These are phyloP conservation scores for Heliamphora pulchella DNA, from an alignment of 179 eudicot species.

Conservation along the genomic window DNA sequence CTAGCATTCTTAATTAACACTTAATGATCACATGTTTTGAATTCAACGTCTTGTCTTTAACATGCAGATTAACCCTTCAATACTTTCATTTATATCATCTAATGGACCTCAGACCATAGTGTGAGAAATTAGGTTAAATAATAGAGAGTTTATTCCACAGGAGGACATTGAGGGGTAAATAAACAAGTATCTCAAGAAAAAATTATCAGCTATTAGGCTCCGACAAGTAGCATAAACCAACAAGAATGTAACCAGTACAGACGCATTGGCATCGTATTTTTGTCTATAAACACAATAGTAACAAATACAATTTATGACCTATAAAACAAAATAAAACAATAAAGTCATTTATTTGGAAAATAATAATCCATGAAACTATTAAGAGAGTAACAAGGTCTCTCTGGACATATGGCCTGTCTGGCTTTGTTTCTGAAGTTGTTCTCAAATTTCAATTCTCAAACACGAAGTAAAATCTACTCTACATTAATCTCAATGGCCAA, in stretches of 20 bases:
- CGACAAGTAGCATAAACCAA: not conserved
- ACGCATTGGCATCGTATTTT: not conserved
- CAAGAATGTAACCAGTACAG: not conserved
- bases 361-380: not conserved
- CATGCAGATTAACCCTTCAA: not conserved
- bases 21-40: not conserved
- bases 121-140: not conserved
- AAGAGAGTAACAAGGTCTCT: conserved; percentile 1
- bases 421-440: not conserved
- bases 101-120: not conserved
- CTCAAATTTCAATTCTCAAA: not conserved
- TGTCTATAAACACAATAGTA: not conserved
- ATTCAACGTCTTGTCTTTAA: not conserved
- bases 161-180: too few relatives aligned
- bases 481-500: not conserved
- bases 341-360: too few relatives aligned
- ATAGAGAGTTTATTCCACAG: not conserved
- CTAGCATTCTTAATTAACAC: not conserved
- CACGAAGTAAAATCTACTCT: not conserved
- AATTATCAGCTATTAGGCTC: not conserved
- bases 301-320: not conserved
- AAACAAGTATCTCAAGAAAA: not conserved
- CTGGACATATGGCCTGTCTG: not conserved
- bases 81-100: not conserved
- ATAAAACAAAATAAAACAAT: not conserved